A percentile compares a stretch with the other conserved stretches of the same genome.
phyloP scores from a whole-genome alignment of 2,329 filamentous ascomycete species.

The Elsinoe batatas region DNA sequence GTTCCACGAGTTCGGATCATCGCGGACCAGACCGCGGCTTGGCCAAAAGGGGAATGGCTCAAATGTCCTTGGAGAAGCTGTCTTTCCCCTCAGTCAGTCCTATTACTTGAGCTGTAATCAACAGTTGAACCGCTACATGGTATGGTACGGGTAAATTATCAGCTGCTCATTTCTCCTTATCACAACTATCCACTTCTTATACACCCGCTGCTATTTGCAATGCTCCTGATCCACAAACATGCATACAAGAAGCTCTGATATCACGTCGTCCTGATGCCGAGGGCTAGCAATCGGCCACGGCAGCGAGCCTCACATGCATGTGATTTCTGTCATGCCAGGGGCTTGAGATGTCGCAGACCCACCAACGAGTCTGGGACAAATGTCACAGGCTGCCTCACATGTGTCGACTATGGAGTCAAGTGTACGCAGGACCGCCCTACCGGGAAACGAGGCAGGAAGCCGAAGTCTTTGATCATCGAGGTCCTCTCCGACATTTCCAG shows the following conservation, averaged over 20 bases:
- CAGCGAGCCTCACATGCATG: not conserved
- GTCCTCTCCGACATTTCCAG: not conserved
- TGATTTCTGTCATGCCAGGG: not conserved
- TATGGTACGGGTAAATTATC: no score
- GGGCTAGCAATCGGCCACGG: not conserved
- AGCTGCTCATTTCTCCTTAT: no score
- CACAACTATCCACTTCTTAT: no score
- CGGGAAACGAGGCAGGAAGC: not conserved
- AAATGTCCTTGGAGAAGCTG: not conserved
- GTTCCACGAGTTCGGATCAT: slow-evolving; percentile 6
- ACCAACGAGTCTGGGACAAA: not conserved
- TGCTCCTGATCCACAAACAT: no score
- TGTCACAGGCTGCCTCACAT: not conserved
- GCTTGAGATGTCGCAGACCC: not conserved
- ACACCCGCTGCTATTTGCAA: no score
- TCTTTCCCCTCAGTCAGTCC: no score
- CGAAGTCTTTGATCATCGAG: not conserved
- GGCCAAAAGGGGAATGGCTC: slow-evolving; percentile 5
- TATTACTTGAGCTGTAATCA: no score
- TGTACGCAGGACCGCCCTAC: not conserved
- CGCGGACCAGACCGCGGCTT: slow-evolving; percentile 1
- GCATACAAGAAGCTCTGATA: no score
- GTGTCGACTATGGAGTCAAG: not conserved
- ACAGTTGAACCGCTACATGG: no score
- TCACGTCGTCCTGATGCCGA: no score